Percentiles rank a stretch among this genome's conserved stretches.
Conservation (phyloP, 345 rosid species). For the Ricinus communis region DNA sequence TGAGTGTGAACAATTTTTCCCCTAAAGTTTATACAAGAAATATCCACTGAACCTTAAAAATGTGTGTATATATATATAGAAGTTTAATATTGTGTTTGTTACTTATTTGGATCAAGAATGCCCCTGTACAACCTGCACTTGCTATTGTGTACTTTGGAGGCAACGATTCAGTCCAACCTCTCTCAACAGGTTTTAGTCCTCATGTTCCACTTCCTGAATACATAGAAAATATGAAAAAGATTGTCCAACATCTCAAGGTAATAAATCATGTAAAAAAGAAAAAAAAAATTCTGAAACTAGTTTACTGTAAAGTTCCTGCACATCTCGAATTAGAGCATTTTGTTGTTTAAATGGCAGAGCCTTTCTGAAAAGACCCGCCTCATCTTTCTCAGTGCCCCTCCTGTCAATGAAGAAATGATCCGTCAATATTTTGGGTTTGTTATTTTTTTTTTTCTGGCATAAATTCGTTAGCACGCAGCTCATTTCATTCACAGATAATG, state of each 20-base stretch:
- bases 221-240: slow-evolving; percentile 22
- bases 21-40: too few species aligned
- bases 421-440: background rate
- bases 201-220: slow-evolving; percentile 28
- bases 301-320: too few species aligned
- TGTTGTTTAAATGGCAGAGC: slow-evolving; percentile 3
- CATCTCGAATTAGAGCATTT: background rate
- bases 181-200: background rate
- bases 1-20: too few species aligned
- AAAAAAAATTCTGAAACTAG: too few species aligned
- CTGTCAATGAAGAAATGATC: slow-evolving; percentile 18
- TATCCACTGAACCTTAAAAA: too few species aligned
- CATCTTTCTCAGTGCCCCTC: slow-evolving; percentile 20
- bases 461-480: too few species aligned
- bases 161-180: slow-evolving; percentile 14
- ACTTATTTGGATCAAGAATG: slow-evolving; percentile 11
- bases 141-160: slow-evolving; percentile 29
- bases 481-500: background rate
- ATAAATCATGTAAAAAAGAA: too few species aligned
- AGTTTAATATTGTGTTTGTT: background rate
- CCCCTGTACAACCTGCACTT: slow-evolving; percentile 21
- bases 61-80: background rate
- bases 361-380: slow-evolving; percentile 18
- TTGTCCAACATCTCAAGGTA: slow-evolving; percentile 26
- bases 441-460: background rate